Percentiles rank a stretch among this genome's conserved stretches.
phyloP scores from a whole-genome alignment of 164 flowering plant genomes.

The Liquidambar formosana region DNA sequence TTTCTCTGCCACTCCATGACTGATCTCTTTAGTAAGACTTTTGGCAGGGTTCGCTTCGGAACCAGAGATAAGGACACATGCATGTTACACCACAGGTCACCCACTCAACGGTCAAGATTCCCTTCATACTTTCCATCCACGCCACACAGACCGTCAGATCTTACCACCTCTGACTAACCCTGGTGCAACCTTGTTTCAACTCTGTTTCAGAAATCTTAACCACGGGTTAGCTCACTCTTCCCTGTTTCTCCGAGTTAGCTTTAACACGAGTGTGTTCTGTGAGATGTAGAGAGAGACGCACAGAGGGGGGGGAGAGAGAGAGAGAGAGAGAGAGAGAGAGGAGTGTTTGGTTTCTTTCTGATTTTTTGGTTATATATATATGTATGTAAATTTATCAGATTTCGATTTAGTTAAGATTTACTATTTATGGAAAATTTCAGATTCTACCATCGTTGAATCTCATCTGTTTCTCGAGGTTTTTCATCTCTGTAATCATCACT shows the following conservation, averaged over 20 bases:
- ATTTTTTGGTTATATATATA: not conserved
- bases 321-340: slow-evolving; percentile 5
- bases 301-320: slow-evolving; percentile 7
- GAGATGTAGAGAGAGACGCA: slow-evolving; percentile 12
- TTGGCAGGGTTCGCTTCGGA: slow-evolving; percentile 23
- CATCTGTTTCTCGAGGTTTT: slow-evolving; percentile 6
- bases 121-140: slow-evolving; percentile 5
- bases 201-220: slow-evolving; percentile 12
- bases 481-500: slow-evolving; percentile 24
- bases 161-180: slow-evolving; percentile 11
- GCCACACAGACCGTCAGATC: slow-evolving; percentile 21
- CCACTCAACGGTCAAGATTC: slow-evolving; percentile 35
- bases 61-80: slow-evolving; percentile 45
- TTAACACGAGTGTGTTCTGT: not conserved
- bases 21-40: slow-evolving; percentile 22
- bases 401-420: slow-evolving; percentile 18
- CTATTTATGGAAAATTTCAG: slow-evolving; percentile 8
- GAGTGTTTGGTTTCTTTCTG: not conserved
- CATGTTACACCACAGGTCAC: slow-evolving; percentile 23
- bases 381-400: slow-evolving; percentile 6
- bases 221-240: slow-evolving; percentile 19
- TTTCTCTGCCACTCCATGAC: slow-evolving; percentile 17
- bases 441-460: slow-evolving; percentile 19
- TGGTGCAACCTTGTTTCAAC: slow-evolving; percentile 14
- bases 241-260: slow-evolving; percentile 6